phyloP scores from a whole-genome alignment of 345 rosid genomes.

The Noccaea bulbosa region DNA sequence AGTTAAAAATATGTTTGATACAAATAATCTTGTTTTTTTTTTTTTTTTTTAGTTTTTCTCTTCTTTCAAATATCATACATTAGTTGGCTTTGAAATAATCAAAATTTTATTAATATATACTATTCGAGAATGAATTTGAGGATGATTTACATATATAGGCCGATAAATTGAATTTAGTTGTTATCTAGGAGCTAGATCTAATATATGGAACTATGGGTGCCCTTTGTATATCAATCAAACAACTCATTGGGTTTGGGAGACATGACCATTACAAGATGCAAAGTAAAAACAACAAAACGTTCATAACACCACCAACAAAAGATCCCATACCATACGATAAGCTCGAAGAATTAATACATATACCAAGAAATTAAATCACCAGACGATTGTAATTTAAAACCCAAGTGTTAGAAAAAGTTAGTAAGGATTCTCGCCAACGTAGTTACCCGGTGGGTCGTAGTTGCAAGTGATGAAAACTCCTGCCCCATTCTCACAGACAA shows the following conservation, averaged over 20 bases:
- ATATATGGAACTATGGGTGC: background rate
- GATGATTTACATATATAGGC: background rate
- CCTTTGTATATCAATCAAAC: background rate
- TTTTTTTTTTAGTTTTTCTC: background rate
- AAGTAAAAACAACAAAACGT: slow-evolving; percentile 25
- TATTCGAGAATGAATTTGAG: background rate
- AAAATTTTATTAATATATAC: background rate
- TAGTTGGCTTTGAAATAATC: background rate
- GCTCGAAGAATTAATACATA: background rate
- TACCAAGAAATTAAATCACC: slow-evolving; percentile 1
- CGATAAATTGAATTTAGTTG: background rate
- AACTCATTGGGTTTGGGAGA: slow-evolving; percentile 2
- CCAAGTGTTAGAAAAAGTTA: slow-evolving; percentile 41
- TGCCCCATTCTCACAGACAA: slow-evolving; percentile 51
- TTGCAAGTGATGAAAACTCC: slow-evolving; percentile 88
- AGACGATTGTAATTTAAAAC: slow-evolving; percentile 1
- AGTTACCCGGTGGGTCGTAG: slow-evolving; percentile 95
- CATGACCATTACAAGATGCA: slow-evolving; percentile 19
- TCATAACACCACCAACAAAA: slow-evolving; percentile 24
- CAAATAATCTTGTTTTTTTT: background rate
- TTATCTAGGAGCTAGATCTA: background rate
- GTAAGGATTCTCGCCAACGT: slow-evolving; percentile 78
- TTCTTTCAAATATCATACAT: background rate
- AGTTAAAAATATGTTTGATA: background rate
- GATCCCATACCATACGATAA: background rate